These are phyloP conservation scores for Tirmania nivea DNA, from an alignment of 495 filamentous ascomycete species.

Conservation along the genomic window DNA sequence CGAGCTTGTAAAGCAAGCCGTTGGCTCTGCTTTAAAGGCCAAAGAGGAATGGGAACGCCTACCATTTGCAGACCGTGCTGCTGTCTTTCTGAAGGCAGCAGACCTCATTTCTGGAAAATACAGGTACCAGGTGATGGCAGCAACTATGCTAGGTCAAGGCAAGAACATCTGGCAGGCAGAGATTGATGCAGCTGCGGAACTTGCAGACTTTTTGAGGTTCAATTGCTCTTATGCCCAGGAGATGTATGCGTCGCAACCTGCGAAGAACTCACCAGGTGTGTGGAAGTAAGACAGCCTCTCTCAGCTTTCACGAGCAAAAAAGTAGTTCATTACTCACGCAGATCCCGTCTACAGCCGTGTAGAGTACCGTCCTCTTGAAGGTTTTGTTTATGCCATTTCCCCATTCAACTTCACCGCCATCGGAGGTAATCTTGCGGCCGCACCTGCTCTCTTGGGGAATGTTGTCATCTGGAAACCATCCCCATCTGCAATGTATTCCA, in stretches of 20 bases:
- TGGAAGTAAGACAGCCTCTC: slow-evolving; percentile 36
- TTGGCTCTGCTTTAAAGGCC: slow-evolving; percentile 57
- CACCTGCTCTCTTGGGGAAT: slow-evolving; percentile 61
- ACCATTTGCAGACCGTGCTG: slow-evolving; percentile 75
- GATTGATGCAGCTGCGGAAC: slow-evolving; percentile 83
- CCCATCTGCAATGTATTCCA: slow-evolving; percentile 51
- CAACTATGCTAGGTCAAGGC: slow-evolving; percentile 83
- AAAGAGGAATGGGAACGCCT: slow-evolving; percentile 61
- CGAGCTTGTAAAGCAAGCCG: slow-evolving; percentile 49
- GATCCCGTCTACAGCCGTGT: slow-evolving; percentile 27
- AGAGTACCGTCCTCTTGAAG: slow-evolving; percentile 66
- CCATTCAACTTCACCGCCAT: slow-evolving; percentile 87
- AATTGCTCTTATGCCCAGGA: slow-evolving; percentile 78
- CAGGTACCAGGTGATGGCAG: slow-evolving; percentile 77
- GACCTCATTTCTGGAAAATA: slow-evolving; percentile 77
- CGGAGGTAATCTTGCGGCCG: slow-evolving; percentile 51
- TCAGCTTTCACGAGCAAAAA: background rate
- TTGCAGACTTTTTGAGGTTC: slow-evolving; percentile 78
- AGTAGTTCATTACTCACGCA: slow-evolving; percentile 4
- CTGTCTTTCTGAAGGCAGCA: slow-evolving; percentile 81
- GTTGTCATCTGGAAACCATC: slow-evolving; percentile 81
- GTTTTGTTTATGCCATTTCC: slow-evolving; percentile 68
- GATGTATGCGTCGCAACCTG: slow-evolving; percentile 63
- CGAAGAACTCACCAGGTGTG: slow-evolving; percentile 49
- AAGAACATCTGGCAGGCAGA: slow-evolving; percentile 96